A percentile compares a stretch with the other conserved stretches of the same genome.
phyloP scores from a whole-genome alignment of 2,329 filamentous ascomycete species.

The Lomentospora prolificans region DNA sequence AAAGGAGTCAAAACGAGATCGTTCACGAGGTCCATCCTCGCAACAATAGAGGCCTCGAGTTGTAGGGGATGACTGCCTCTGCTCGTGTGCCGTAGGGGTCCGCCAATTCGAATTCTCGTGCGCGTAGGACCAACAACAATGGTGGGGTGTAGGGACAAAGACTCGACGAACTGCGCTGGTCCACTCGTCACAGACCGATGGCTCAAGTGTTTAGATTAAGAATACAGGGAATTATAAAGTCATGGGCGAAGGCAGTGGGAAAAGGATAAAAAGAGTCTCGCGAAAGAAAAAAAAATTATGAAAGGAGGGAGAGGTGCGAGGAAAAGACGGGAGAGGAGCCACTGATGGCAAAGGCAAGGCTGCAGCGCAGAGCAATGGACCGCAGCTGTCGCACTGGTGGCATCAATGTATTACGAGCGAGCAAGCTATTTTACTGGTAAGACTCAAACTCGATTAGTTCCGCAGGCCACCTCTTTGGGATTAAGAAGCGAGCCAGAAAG shows the following conservation, averaged over 20 bases:
- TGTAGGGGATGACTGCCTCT: neutral
- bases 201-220: neutral
- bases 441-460: too few relatives aligned
- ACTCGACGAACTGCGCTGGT: too few relatives aligned
- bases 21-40: slow-evolving; percentile 28
- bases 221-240: neutral
- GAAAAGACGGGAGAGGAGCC: neutral
- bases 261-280: too few relatives aligned
- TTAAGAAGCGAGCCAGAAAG: neutral
- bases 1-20: slow-evolving; percentile 41
- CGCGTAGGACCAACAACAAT: too few relatives aligned
- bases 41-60: neutral
- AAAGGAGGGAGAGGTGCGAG: neutral
- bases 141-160: too few relatives aligned
- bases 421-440: too few relatives aligned
- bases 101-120: too few relatives aligned
- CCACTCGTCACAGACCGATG: too few relatives aligned
- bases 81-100: neutral
- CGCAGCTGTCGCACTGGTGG: neutral
- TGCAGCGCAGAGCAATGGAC: neutral
- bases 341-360: neutral
- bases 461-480: neutral
- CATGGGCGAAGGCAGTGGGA: neutral
- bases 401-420: too few relatives aligned
- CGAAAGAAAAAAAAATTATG: neutral